Evolutionary conservation across 1,284 basidiomycete genomes (phyloP).

Genomic region (Peniophora sp.): DNA sequence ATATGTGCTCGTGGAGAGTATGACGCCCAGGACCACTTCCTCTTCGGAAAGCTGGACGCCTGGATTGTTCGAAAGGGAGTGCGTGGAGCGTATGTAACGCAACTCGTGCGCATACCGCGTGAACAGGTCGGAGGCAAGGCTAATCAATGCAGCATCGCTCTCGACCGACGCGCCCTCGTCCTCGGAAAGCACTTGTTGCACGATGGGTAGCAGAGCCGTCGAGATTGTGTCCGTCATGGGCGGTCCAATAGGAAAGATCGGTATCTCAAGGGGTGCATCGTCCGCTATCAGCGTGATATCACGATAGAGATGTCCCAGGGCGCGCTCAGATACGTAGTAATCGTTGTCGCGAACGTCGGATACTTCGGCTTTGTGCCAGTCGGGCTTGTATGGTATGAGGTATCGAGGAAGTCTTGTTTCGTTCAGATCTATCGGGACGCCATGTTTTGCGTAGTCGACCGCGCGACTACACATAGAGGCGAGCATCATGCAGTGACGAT

Average conservation of each 20-base stretch:
- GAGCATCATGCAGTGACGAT: constrained; percentile 53
- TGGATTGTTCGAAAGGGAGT: not conserved
- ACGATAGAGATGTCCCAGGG: constrained; percentile 62
- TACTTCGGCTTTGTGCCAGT: constrained; percentile 69
- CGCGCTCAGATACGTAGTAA: constrained; percentile 62
- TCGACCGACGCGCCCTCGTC: not conserved
- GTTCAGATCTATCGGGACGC: constrained; percentile 51
- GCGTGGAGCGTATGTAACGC: constrained; percentile 2
- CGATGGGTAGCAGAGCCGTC: constrained; percentile 27
- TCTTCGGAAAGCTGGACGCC: not conserved
- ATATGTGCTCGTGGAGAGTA: not conserved
- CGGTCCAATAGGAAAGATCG: not conserved
- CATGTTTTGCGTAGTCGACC: constrained; percentile 70
- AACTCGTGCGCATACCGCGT: constrained; percentile 1
- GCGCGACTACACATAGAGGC: constrained; percentile 60
- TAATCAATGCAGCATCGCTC: not conserved
- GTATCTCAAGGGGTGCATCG: constrained; percentile 16
- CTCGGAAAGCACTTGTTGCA: constrained; percentile 29
- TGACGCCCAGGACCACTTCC: constrained; percentile 1
- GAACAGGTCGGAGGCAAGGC: not conserved
- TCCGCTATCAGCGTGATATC: constrained; percentile 40
- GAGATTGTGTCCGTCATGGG: constrained; percentile 43
- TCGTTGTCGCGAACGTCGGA: constrained; percentile 46
- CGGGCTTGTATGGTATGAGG: constrained; percentile 61
- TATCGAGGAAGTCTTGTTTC: constrained; percentile 31